Conservation (phyloP, 2,329 filamentous ascomycete species). For the Peltaster fructicola region DNA sequence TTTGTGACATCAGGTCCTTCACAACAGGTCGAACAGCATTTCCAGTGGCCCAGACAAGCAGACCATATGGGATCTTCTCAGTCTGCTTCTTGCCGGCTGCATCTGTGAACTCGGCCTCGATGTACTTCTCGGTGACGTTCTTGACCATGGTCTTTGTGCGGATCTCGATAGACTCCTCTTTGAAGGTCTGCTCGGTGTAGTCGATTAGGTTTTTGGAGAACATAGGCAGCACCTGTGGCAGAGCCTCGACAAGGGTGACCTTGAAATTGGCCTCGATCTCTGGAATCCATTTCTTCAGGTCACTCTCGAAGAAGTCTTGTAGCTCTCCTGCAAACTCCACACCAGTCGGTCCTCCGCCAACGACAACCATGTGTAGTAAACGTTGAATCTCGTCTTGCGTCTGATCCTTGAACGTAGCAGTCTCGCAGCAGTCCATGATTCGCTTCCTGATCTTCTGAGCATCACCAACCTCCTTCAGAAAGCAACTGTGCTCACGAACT, state of each 20-base stretch:
- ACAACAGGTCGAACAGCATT: slow-evolving; percentile 83
- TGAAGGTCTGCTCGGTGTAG: slow-evolving; percentile 97
- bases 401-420: slow-evolving; percentile 96
- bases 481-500: slow-evolving; percentile 87
- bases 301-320: slow-evolving; percentile 96
- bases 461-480: slow-evolving; percentile 95
- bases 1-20: slow-evolving; percentile 77
- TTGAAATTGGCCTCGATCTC: slow-evolving; percentile 91
- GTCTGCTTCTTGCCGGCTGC: slow-evolving; percentile 71
- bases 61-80: slow-evolving; percentile 76
- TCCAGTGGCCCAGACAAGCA: slow-evolving; percentile 95
- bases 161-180: slow-evolving; percentile 95
- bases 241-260: slow-evolving; percentile 90
- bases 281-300: slow-evolving; percentile 94
- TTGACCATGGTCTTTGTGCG: slow-evolving; percentile 99
- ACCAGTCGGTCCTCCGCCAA: slow-evolving; percentile 77
- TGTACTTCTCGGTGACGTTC: slow-evolving; percentile 79
- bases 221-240: slow-evolving; percentile 86
- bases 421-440: slow-evolving; percentile 99
- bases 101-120: slow-evolving; percentile 71
- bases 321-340: slow-evolving; percentile 98
- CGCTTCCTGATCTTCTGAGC: slow-evolving; percentile 92
- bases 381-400: slow-evolving; percentile 73
- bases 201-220: slow-evolving; percentile 99
- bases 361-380: slow-evolving; percentile 88